Evolutionary conservation across 169 alveolate genomes (phyloP).

Genomic region (Theileria luwenshuni): DNA sequence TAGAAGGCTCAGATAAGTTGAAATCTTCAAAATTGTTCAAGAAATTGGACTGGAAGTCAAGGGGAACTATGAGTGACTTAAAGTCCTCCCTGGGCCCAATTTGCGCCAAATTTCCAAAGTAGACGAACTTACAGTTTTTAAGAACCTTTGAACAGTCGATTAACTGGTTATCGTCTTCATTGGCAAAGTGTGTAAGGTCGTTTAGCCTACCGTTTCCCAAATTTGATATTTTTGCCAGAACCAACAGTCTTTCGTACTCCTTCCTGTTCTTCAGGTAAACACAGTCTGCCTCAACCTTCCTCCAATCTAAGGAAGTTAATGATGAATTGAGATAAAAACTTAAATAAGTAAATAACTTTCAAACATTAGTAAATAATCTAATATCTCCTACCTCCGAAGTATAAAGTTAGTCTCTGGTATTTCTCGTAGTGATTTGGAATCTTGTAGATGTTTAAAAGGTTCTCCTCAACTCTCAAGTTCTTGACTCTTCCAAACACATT

Average conservation of each 20-base stretch:
- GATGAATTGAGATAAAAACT: too few relatives aligned
- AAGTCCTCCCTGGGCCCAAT: background rate
- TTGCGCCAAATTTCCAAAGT: background rate
- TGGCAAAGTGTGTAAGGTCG: too few relatives aligned
- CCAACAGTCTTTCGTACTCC: constrained; percentile 10
- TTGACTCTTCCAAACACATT: constrained; percentile 14
- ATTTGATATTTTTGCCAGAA: constrained; percentile 16
- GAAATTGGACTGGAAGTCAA: background rate
- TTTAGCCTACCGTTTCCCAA: too few relatives aligned
- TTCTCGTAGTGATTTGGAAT: constrained; percentile 20
- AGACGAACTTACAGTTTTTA: constrained; percentile 13
- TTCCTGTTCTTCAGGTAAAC: constrained; percentile 4
- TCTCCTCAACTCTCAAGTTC: constrained; percentile 1
- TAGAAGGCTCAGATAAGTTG: background rate
- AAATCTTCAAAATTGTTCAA: background rate
- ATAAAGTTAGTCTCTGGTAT: constrained; percentile 9
- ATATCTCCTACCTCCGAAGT: constrained; percentile 22
- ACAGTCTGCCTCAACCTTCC: constrained; percentile 29
- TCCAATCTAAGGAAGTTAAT: constrained; percentile 12
- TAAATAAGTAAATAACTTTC: background rate
- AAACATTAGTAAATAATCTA: background rate
- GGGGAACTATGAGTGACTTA: constrained; percentile 12
- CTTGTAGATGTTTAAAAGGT: constrained; percentile 9
- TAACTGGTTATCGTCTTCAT: constrained; percentile 3
- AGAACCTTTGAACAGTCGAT: constrained; percentile 11